Base-by-base conservation (phyloP, 768 basidiomycete genomes). In the Tulasnella sp. region DNA sequence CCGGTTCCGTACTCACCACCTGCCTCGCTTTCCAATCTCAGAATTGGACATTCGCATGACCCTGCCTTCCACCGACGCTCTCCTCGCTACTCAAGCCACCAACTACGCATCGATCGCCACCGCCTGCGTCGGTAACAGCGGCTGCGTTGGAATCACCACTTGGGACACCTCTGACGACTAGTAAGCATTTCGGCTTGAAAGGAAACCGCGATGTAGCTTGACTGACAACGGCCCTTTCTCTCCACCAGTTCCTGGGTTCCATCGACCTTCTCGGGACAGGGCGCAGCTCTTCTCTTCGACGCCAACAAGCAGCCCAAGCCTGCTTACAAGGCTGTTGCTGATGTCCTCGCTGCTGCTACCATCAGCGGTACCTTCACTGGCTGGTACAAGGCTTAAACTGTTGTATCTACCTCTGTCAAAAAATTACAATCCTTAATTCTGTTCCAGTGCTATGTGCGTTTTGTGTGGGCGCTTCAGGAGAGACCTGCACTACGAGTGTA, bases 1-100 rank as follows among this genome's bases (percentile, higher is more conserved):
- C n/a, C n/a, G n/a, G n/a, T n/a, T n/a, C n/a, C n/a, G 8, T 25
- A 39, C 29, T 58, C 34, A 38, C 19, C 9, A 37, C 15, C n/a
- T 25, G 25, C 14, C 0, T 15, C 9, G 4, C 58, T 25, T 42
- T 42, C 6, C 7, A 29, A 17, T 34, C 31, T 4, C 73, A 74
- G 90, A 91, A 80, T 85, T 91, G 68, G 90, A 91, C 79, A 88
- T 88, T 79, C 85, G 90, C 69, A 89, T 90, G 85, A 85, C 84
- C 9, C 82, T 88, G 11, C 89, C 89, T 15, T 85, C 83, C 14
- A 88, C 88, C 3, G 78, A 81, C 9, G 86, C 85, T 0, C 82
- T 86, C 40, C 83, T 88, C 39, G 83, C 82, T 38, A 89, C 90
- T 79, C 89, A 91, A 79, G 83, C 86, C 80, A 83, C 82, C 77